Base-by-base conservation (phyloP, 129 eudicot species). In the Cynara cardunculus region DNA sequence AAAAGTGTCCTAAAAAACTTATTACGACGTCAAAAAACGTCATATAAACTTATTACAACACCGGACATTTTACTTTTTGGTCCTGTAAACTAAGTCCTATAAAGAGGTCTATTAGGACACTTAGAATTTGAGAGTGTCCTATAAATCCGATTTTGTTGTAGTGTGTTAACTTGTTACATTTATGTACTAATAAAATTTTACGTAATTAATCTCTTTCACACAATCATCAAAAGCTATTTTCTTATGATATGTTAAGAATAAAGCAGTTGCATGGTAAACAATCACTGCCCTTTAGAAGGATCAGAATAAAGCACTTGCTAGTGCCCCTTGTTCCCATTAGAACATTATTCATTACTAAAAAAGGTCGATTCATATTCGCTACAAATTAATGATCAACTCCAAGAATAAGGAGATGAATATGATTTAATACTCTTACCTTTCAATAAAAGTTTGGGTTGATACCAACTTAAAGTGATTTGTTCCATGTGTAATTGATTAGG, bases 371-470 rank as follows among this genome's bases (percentile, higher is more conserved):
- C 79, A 18, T 21, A 24, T n/a, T 56, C 56, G 37, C 28, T 61
- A 59, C 25, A 53, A 56, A n/a, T n/a, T n/a, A n/a, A 28, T 28
- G 71, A 75, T 64, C 9, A 64, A 53, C 79, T 75, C 30, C 46
- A 53, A 30, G 70, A 75, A 75, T 75, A 75, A 75, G 53, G 70
- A 24, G 12, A 31, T 30, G 44, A 59, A 56, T 27, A 56, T 37
- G 11, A 27, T 75, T 75, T n/a, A 39, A 59, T 75, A 56, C 53
- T 14, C 79, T 31, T n/a, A 56, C 30, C 9, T 75, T 70, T 75
- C 53, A 59, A 67, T 75, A 30, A 2, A 59, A 75, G 79, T 53
- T 56, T 12, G 79, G 79, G 44, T 59, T 27, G 4, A 28, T 1
- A 16, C 70, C 79, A 28, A 59, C 41, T 30, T 56, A 75, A 59